These are phyloP conservation scores for Fusarium palustre DNA, from an alignment of 2,329 filamentous ascomycete genomes.

Conservation along the genomic window DNA sequence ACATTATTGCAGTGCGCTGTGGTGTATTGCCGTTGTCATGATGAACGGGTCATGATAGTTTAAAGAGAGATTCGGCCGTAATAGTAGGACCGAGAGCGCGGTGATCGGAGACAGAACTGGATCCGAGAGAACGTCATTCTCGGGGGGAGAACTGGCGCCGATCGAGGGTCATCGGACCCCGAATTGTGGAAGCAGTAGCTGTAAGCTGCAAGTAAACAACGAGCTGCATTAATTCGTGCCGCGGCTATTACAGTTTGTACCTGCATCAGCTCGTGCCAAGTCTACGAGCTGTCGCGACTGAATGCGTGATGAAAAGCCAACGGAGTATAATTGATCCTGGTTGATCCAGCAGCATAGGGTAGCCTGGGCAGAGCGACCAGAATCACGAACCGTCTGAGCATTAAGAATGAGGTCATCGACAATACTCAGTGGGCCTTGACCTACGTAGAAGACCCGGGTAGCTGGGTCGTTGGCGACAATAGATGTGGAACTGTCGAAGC, in stretches of 20 bases:
- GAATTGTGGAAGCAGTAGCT: background rate
- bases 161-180: slow-evolving; percentile 16
- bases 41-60: slow-evolving; percentile 36
- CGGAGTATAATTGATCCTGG: slow-evolving; percentile 3
- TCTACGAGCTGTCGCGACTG: background rate
- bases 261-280: background rate
- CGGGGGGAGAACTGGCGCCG: slow-evolving; percentile 36
- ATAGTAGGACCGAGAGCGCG: slow-evolving; percentile 23
- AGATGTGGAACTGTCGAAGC: background rate
- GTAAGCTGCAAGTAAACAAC: background rate
- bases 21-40: slow-evolving; percentile 8
- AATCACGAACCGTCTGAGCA: too few species aligned
- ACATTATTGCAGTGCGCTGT: slow-evolving; percentile 26
- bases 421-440: background rate
- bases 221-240: background rate
- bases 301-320: fast-evolving
- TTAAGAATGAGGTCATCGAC: background rate
- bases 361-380: background rate
- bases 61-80: slow-evolving; percentile 34
- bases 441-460: background rate
- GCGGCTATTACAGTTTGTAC: background rate
- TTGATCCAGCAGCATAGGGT: background rate
- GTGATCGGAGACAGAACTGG: slow-evolving; percentile 28
- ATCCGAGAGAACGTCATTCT: slow-evolving; percentile 35
- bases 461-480: background rate